Evolutionary conservation across 139 green algal species (phyloP).

Genomic region (Coelastrella sp.): DNA sequence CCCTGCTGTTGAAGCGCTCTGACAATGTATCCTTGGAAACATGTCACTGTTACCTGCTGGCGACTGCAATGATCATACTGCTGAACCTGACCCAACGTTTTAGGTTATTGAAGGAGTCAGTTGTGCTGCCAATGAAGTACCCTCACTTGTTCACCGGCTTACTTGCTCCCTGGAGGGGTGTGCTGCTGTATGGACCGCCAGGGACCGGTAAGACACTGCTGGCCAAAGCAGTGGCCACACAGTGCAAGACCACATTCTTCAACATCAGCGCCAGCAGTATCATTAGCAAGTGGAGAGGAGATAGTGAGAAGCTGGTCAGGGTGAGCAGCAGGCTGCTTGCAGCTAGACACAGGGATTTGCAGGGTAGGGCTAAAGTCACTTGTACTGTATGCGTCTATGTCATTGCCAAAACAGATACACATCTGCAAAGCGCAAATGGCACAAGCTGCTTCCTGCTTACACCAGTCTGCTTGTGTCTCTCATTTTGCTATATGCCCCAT

Average conservation of each 20-base stretch:
- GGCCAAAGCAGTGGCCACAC: slow-evolving; percentile 76
- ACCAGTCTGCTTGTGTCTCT: too few species aligned
- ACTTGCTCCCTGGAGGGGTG: slow-evolving; percentile 39
- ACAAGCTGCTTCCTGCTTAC: too few species aligned
- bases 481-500: too few species aligned
- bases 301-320: slow-evolving; percentile 86
- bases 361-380: too few species aligned
- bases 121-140: slow-evolving; percentile 86
- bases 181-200: slow-evolving; percentile 60
- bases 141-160: slow-evolving; percentile 68
- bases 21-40: too few species aligned
- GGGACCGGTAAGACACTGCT: slow-evolving; percentile 82
- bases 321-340: slow-evolving; percentile 41
- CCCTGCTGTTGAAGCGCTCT: too few species aligned
- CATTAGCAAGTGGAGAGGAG: slow-evolving; percentile 88
- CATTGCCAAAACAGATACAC: too few species aligned
- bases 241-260: slow-evolving; percentile 88
- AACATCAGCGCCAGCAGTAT: slow-evolving; percentile 83
- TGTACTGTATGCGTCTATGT: too few species aligned
- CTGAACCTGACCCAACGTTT: too few species aligned
- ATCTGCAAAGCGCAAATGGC: too few species aligned
- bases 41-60: too few species aligned
- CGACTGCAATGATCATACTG: too few species aligned
- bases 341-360: not conserved
- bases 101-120: slow-evolving; percentile 82